Evolutionary conservation across 192 early-diverging fungal species (phyloP).

Genomic region (Mortierella hygrophila): DNA sequence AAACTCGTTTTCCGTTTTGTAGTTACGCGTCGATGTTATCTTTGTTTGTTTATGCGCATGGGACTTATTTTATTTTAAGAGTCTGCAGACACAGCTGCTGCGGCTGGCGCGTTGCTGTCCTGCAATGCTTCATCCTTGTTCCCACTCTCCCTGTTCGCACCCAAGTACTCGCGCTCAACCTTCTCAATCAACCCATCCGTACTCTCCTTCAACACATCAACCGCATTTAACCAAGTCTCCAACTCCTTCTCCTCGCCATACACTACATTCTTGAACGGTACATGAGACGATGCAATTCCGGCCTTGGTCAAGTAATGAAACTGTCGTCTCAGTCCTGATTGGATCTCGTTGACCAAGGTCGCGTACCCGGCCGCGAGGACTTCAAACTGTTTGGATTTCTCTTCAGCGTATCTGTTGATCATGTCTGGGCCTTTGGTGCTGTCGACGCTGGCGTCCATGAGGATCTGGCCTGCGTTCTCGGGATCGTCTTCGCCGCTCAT

Average conservation of each 20-base stretch:
- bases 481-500: slow-evolving; percentile 43
- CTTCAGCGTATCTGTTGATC: slow-evolving; percentile 21
- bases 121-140: not conserved
- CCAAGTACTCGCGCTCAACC: slow-evolving; percentile 19
- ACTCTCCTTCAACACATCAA: slow-evolving; percentile 44
- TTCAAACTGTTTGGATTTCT: slow-evolving; percentile 47
- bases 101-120: not conserved
- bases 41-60: not conserved
- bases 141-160: not conserved
- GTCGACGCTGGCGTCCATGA: not conserved
- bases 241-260: slow-evolving; percentile 61
- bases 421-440: slow-evolving; percentile 20
- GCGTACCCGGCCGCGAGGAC: slow-evolving; percentile 30
- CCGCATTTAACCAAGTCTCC: slow-evolving; percentile 59
- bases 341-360: slow-evolving; percentile 56
- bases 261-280: slow-evolving; percentile 56
- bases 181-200: slow-evolving; percentile 28
- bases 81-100: not conserved
- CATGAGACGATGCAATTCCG: slow-evolving; percentile 54
- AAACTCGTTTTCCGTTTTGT: not conserved
- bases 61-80: not conserved
- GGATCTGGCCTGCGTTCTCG: slow-evolving; percentile 12
- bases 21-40: not conserved
- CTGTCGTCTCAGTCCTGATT: slow-evolving; percentile 44
- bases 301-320: slow-evolving; percentile 57